A percentile compares a stretch with the other conserved stretches of the same genome.
Conservation (phyloP, 2,329 filamentous ascomycete genomes). For the Xylaria sp. region DNA sequence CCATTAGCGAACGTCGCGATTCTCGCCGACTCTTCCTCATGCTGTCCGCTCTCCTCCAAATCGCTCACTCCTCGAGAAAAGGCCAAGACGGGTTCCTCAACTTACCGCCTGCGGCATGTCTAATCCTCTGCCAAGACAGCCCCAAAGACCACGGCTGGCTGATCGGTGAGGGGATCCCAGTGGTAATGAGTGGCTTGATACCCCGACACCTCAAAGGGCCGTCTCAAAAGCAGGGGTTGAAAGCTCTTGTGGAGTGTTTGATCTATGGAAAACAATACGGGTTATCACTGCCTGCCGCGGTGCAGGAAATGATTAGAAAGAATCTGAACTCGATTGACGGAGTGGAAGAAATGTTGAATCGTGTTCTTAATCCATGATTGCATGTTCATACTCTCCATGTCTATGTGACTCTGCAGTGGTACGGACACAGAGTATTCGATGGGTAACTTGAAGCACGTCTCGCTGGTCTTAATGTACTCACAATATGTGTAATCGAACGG, state of each 20-base stretch:
- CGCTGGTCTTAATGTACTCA: too few species aligned
- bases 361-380: background rate
- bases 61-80: background rate
- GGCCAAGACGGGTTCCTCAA: conserved; percentile 17
- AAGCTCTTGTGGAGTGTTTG: conserved; percentile 8
- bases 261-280: conserved; percentile 18
- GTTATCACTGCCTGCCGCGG: background rate
- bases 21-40: background rate
- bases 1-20: conserved; percentile 6
- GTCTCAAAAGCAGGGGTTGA: conserved; percentile 2
- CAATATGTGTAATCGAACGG: too few species aligned
- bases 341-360: background rate
- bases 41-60: background rate
- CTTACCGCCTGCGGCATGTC: background rate
- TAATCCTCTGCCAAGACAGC: conserved; percentile 3
- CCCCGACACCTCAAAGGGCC: background rate
- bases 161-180: conserved; percentile 13
- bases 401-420: too few species aligned
- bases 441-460: too few species aligned
- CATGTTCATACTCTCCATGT: too few species aligned
- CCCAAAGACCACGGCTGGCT: background rate
- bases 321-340: background rate
- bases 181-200: conserved; percentile 9
- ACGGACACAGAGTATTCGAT: too few species aligned
- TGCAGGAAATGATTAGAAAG: background rate